Base-by-base conservation (phyloP, 352 stramenopile species). In the Phytophthora ohioensis region DNA sequence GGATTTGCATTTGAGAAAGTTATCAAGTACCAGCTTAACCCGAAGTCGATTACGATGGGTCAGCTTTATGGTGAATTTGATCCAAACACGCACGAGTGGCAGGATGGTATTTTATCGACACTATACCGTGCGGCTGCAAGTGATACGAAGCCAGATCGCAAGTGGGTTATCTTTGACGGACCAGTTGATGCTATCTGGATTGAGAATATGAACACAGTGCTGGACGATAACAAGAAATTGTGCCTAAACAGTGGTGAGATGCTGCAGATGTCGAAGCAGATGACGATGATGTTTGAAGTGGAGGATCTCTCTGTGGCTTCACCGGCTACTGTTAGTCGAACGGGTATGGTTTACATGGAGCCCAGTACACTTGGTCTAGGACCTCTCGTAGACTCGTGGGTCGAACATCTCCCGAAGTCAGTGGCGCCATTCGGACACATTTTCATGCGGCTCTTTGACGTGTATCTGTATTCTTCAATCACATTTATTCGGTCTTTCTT, bases 271-370 rank as follows among this genome's bases (percentile, higher is more conserved):
- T 97, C 90, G 3, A 86, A 93, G 43, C 82, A 98, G 42, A 99
- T 99, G 96, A 98, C 93, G 6, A 98, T 99, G 95, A 98, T 99
- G 93, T 99, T 99, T 57, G 96, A 99, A 72, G 91, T 97, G n/a
- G 94, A 98, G 69, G 96, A 99, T 59, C 77, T 99, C 1, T 94
- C 85, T 0, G 94, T 98, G 2, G 96, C 96, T 15, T 98, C 94
- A 3, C 96, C 96, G 0, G 96, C 96, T 36, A 99, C 96, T 3
- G 96, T 99, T 9, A 98, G 89, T 48, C 93, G 96, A 2, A 98
- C 96, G 1, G 96, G 96, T 11, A 98, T 99, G 87, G 97, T 99
- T 32, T 98, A 98, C 81, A 98, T 98, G 94, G 94, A 99, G 65
- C 94, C 95, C 0, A 97, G 88, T 32, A 96, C 92, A 2, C 81